Percentiles rank a stretch among this genome's conserved stretches.
phyloP scores from a whole-genome alignment of 179 eudicot species.

The Actinidia chinensis region DNA sequence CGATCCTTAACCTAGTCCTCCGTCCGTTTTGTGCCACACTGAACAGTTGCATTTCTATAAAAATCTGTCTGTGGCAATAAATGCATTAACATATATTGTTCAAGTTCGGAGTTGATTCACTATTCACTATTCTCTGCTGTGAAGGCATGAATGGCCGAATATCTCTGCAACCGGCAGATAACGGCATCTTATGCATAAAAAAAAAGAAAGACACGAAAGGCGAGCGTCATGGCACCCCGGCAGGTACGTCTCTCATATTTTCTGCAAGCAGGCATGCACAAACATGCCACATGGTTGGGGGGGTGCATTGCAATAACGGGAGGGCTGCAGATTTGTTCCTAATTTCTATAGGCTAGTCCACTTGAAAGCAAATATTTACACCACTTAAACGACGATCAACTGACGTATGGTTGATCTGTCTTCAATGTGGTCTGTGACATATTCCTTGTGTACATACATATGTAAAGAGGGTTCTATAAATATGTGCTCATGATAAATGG shows the following conservation, averaged over 20 bases:
- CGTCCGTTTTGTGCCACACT: background rate
- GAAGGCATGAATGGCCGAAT: constrained; percentile 97
- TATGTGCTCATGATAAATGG: background rate
- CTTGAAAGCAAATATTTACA: background rate
- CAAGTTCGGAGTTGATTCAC: background rate
- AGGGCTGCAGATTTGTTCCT: background rate
- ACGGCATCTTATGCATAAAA: constrained; percentile 97
- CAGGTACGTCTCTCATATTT: constrained; percentile 43
- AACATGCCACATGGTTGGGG: no score
- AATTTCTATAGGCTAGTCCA: background rate
- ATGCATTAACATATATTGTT: background rate
- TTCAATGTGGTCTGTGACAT: background rate
- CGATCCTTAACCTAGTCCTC: background rate
- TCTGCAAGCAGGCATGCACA: background rate
- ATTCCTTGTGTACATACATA: background rate
- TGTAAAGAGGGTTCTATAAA: background rate
- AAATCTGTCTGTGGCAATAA: background rate
- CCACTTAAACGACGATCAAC: background rate
- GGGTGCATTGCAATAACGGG: background rate
- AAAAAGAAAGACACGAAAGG: constrained; percentile 97
- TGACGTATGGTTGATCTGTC: constrained; percentile 4
- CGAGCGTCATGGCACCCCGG: constrained; percentile 97
- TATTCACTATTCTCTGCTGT: background rate
- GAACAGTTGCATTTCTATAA: background rate
- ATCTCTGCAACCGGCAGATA: constrained; percentile 94